Base-by-base conservation (phyloP, 2,329 filamentous ascomycete genomes). In the Aspergillus persii region DNA sequence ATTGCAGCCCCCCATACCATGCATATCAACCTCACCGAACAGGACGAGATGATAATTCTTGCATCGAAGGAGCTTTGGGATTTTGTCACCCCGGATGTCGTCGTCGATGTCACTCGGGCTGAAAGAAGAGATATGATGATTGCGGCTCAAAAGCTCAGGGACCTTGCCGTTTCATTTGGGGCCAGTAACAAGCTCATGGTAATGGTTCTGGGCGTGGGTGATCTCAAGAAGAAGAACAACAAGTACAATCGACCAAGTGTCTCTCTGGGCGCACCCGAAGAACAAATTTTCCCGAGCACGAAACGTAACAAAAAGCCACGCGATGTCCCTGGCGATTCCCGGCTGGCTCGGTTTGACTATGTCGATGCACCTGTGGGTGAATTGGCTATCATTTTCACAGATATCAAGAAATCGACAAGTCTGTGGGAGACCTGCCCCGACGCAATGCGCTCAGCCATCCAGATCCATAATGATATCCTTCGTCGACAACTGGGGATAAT, bases 401-500 rank as follows among this genome's bases (percentile, higher is more conserved):
- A 99, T 79, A 99, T 99, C 83, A 98, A 98, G 81, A 96, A 94
- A 78, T 98, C 94, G 27, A 99, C 95, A 0, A 87, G 91, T 44
- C 81, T 99, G 6, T 99, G 95, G 95, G 95, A 99, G 76, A 92
- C 92, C 56, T 96, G 94, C 72, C 92, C 93, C 0, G 90, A 90
- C 61, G 93, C 95, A 23, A 99, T 99, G 95, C 86, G 94, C 68
- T 94, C 93, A 12, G 93, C 93, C 18, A 99, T 99, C 77, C 96
- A 94, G 76, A 88, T 96, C 66, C 95, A 99, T 82, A 99, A 99
- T 75, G 92, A 96, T 69, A 86, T 97, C 50, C 96, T 99, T 89
- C 89, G 95, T 66, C 86, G 95, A 57, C 94, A 98, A 73, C 81
- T 99, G 66, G 88, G 95, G 53, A 89, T 93, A 63, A 96, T 97